Evolutionary conservation across 345 rosid genomes (phyloP), one percentile per base, ranked within the genome.

Genomic region (Rhodomyrtus tomentosa): DNA sequence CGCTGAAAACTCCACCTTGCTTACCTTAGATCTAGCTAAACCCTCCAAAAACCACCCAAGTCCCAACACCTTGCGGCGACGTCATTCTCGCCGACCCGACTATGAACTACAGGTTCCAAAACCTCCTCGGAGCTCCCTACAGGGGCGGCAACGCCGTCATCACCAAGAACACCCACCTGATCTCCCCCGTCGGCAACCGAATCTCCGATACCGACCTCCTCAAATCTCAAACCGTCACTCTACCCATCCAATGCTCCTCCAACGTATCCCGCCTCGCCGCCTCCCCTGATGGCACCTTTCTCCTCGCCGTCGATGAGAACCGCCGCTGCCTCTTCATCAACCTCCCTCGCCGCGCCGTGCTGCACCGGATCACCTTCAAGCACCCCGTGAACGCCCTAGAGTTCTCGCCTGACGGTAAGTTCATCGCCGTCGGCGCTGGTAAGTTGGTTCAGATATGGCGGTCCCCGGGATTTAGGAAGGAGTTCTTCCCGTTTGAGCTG

Each of bases 41-140:
- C 79, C 79, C 79, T 68, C 45, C 79, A 36, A 68, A 68, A 68
- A 68, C 79, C 79, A 45, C 45, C 8, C 42, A 29, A 29, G 5
- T 18, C 5, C 24, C 6, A 2, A 21, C 13, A 5, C 76, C 8
- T 68, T 18, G 42, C 21, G 42, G 24, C 76, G 45, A 8, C 32
- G 8, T 68, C 45, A 68, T 4, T 5, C 76, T 40, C 80, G 76
- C 53, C 53, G 76, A 52, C 83, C 84, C 49, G 42, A 36, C 50
- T n/a, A 97, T 97, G 99, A 93, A 95, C 88, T 95, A 93, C 88
- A 90, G 93, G 29, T 96, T 97, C 86, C 98, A 94, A 51, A 95
- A 97, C 83, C 93, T 95, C 84, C 90, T 95, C 0, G 98, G 98
- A 51, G 98, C 98, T 20, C 98, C 99, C 13, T 97, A 95, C 90